phyloP scores from a whole-genome alignment of 805 yeast species.

The Candida boleticola region DNA sequence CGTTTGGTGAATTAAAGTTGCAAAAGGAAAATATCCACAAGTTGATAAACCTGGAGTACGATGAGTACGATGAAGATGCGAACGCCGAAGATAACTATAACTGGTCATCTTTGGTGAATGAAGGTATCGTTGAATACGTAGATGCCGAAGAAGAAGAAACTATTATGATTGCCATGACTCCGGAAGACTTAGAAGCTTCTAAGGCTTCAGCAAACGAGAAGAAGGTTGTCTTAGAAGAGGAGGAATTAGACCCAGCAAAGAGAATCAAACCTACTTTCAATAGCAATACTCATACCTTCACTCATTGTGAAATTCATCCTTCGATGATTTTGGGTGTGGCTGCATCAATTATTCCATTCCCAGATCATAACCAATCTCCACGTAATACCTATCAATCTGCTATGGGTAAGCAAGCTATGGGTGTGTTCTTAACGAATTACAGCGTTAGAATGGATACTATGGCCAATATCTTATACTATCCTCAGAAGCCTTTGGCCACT shows the following conservation, averaged over 20 bases:
- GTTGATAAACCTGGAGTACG: constrained; percentile 61
- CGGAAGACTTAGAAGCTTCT: constrained; percentile 85
- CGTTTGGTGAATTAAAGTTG: constrained; percentile 75
- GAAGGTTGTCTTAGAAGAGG: constrained; percentile 41
- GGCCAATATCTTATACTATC: constrained; percentile 97
- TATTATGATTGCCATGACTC: constrained; percentile 97
- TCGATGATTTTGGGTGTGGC: constrained; percentile 98
- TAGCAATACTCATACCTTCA: constrained; percentile 70
- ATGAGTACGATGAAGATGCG: constrained; percentile 54
- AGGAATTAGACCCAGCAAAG: constrained; percentile 69
- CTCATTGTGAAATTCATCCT: constrained; percentile 99
- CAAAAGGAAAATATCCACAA: constrained; percentile 80
- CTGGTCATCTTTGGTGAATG: constrained; percentile 79
- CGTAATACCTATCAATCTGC: constrained; percentile 99
- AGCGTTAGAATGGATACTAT: constrained; percentile 98
- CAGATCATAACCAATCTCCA: constrained; percentile 99
- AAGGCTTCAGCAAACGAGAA: constrained; percentile 43
- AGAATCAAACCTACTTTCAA: constrained; percentile 72
- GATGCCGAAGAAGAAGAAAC: constrained; percentile 99
- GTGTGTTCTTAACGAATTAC: constrained; percentile 93
- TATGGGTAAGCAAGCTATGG: constrained; percentile 99
- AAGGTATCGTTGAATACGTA: constrained; percentile 91
- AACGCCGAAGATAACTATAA: constrained; percentile 55
- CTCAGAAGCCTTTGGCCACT: constrained; percentile 97
- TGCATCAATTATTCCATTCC: constrained; percentile 98